These are phyloP conservation scores for Prototheca cutis DNA, from an alignment of 163 green algal species.

Conservation along the genomic window DNA sequence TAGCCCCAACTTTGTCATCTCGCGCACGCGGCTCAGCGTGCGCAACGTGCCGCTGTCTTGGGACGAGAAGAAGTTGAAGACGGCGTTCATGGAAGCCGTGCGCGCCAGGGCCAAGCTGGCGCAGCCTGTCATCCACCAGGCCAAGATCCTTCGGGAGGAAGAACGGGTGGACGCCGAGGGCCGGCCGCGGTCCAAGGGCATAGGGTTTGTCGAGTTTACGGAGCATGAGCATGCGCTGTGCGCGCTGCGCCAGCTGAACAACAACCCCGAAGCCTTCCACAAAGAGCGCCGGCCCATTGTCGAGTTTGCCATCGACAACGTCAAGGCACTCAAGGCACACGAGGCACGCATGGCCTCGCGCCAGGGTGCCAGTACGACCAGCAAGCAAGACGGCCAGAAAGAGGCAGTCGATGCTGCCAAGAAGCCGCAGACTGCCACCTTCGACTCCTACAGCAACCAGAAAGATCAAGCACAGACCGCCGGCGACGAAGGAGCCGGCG, in stretches of 20 bases:
- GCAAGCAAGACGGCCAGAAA: no score
- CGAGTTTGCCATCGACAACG: conserved; percentile 93
- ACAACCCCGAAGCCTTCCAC: conserved; percentile 63
- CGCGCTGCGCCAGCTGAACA: conserved; percentile 91
- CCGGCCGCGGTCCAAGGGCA: conserved; percentile 40
- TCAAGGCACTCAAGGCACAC: conserved; percentile 56
- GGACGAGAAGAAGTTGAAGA: conserved; percentile 60
- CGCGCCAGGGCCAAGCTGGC: conserved; percentile 72
- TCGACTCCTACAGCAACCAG: no score
- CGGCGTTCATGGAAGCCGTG: conserved; percentile 54
- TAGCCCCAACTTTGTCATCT: conserved; percentile 89
- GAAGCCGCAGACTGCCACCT: no score
- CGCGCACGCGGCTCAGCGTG: conserved; percentile 62
- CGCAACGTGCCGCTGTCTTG: conserved; percentile 77
- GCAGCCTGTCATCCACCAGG: conserved; percentile 67
- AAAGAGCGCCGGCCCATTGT: conserved; percentile 72
- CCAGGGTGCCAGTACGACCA: no score
- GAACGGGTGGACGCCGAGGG: conserved; percentile 21
- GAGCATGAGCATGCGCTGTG: conserved; percentile 81
- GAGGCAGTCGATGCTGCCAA: no score
- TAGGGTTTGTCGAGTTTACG: conserved; percentile 94
- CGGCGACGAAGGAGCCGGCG: no score
- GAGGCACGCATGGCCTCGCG: conserved; percentile 15
- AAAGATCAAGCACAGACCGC: no score
- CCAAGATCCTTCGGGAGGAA: conserved; percentile 68